Evolutionary conservation across 805 yeast genomes (phyloP).

Genomic region (Sugiyamaella smithiae): DNA sequence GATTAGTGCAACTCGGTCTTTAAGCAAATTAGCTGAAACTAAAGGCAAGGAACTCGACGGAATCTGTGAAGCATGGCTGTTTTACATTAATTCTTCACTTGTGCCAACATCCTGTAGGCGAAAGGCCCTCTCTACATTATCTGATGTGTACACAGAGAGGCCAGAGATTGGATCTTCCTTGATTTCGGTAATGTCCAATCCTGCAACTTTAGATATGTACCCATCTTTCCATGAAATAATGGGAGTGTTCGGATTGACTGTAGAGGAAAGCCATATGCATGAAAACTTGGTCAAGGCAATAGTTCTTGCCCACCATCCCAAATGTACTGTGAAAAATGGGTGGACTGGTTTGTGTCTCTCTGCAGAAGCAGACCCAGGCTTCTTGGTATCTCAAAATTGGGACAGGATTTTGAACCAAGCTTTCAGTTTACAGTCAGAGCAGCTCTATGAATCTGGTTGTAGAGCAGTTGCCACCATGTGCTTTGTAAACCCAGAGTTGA

Average conservation of each 20-base stretch:
- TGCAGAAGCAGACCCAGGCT: slow-evolving; percentile 62
- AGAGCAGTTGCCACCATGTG: slow-evolving; percentile 42
- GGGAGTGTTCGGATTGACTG: slow-evolving; percentile 7
- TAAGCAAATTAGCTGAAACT: background rate
- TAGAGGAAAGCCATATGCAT: slow-evolving; percentile 14
- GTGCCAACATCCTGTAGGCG: slow-evolving; percentile 1
- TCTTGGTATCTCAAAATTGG: slow-evolving; percentile 39
- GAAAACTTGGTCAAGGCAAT: slow-evolving; percentile 29
- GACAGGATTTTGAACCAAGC: slow-evolving; percentile 28
- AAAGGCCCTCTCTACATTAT: background rate
- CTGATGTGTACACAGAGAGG: background rate
- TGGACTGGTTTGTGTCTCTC: slow-evolving; percentile 78
- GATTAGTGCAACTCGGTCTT: slow-evolving; percentile 4
- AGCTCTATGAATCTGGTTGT: slow-evolving; percentile 23
- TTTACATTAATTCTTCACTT: background rate
- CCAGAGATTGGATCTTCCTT: slow-evolving; percentile 1
- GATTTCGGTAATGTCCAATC: background rate
- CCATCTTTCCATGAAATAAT: background rate
- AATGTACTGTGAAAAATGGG: slow-evolving; percentile 45
- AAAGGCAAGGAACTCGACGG: background rate
- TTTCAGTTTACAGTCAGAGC: slow-evolving; percentile 28
- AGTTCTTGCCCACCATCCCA: slow-evolving; percentile 44
- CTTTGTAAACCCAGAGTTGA: slow-evolving; percentile 54
- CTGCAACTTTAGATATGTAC: slow-evolving; percentile 1
- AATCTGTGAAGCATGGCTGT: slow-evolving; percentile 7